Evolutionary conservation across 495 filamentous ascomycete genomes (phyloP).

Genomic region (Daldinia concentrica): DNA sequence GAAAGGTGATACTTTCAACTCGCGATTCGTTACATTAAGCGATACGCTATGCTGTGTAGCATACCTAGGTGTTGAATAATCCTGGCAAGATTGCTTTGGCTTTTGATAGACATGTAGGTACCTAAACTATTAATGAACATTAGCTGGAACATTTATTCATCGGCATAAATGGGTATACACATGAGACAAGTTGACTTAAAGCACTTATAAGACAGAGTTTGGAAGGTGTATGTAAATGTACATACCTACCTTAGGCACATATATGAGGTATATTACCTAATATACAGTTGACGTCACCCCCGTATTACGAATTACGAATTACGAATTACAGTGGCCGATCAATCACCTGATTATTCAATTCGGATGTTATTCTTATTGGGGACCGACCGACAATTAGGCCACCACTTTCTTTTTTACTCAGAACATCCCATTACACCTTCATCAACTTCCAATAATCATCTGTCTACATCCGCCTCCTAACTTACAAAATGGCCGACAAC

Average conservation of each 20-base stretch:
- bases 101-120: neutral
- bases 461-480: neutral
- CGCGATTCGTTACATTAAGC: neutral
- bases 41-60: neutral
- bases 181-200: neutral
- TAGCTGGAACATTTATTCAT: neutral
- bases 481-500: conserved; percentile 30
- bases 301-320: neutral
- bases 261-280: too few species aligned
- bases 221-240: neutral
- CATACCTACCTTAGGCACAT: too few species aligned
- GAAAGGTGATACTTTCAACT: too few species aligned
- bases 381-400: neutral
- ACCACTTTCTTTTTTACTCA: neutral
- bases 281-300: neutral
- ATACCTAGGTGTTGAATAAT: neutral
- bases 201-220: neutral
- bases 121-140: neutral
- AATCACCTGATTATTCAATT: conserved; percentile 9
- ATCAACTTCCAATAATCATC: conserved; percentile 3
- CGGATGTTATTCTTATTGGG: conserved; percentile 2
- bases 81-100: neutral
- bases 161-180: neutral
- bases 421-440: neutral
- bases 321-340: neutral